Base-by-base conservation (phyloP, 768 basidiomycete genomes). In the Austroboletus eburneus region DNA sequence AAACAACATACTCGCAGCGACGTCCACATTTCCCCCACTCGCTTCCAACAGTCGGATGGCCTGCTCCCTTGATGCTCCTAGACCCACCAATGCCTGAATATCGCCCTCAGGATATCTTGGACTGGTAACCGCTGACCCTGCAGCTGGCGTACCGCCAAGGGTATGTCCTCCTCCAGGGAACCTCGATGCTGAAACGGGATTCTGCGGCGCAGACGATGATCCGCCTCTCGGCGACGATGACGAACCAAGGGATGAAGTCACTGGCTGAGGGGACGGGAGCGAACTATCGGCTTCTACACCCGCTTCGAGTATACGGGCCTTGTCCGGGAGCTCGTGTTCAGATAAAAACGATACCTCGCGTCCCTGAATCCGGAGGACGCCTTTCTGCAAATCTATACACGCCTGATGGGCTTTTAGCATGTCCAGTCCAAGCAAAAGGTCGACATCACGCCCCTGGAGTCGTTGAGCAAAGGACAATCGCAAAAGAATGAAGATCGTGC, bases 391-490 rank as follows among this genome's bases (percentile, higher is more conserved):
- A 67, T 99, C 96, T 64, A 99, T 97, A 60, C 84, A 89, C 5
- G 93, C 95, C 62, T 96, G 93, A 64, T 97, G 90, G 0, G 93
- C 89, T 67, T 92, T 97, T 50, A 98, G 80, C 96, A 98, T 98
- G 75, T 99, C 96, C n/a, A 99, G 77, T 7, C 96, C 96, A 34
- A 99, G 85, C 3, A 99, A 73, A n/a, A 99, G 81, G 61, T 98
- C 95, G 38, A 98, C 92, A 47, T 88, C 84, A 25, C 84, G 80
- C 30, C 93, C 93, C 88, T 92, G 47, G 16, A 9, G 22, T n/a
- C 2, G 10, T 27, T 16, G 23, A n/a, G 12, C 4, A 27, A n/a
- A n/a, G n/a, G n/a, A n/a, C n/a, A n/a, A n/a, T n/a, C n/a, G n/a
- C n/a, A n/a, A n/a, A n/a, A n/a, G n/a, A n/a, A n/a, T n/a, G n/a